Percentiles rank a stretch among this genome's conserved stretches.
These are phyloP conservation scores for Huiozyma sinensis DNA, from an alignment of 805 yeast species.

Conservation along the genomic window DNA sequence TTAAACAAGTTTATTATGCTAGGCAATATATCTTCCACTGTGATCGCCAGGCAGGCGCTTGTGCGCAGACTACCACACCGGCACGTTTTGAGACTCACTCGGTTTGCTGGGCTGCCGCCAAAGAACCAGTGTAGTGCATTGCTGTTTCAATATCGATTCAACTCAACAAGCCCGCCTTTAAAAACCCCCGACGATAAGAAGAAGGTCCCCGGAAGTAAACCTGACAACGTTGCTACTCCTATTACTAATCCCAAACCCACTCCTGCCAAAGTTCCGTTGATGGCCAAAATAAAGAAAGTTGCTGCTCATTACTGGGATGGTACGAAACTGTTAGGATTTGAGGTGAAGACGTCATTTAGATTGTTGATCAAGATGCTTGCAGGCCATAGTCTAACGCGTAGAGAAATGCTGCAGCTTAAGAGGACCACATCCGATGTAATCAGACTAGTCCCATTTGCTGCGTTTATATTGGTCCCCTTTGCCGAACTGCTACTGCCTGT, in stretches of 20 bases:
- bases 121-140: too few relatives aligned
- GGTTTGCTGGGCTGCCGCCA: too few relatives aligned
- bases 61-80: too few relatives aligned
- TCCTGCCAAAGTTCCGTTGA: conserved; percentile 25
- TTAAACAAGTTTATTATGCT: too few relatives aligned
- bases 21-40: too few relatives aligned
- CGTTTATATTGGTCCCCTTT: conserved; percentile 84
- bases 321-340: conserved; percentile 85
- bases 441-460: conserved; percentile 84
- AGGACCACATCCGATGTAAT: conserved; percentile 80
- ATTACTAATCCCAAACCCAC: too few relatives aligned
- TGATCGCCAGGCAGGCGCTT: too few relatives aligned
- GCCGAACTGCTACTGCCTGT: conserved; percentile 87
- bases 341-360: conserved; percentile 73
- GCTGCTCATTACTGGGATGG: conserved; percentile 93
- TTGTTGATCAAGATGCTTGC: conserved; percentile 71
- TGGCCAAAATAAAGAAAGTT: conserved; percentile 83
- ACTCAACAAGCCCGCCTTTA: not conserved
- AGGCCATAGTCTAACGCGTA: conserved; percentile 83
- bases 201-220: not conserved
- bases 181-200: not conserved
- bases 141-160: not conserved
- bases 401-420: conserved; percentile 80
- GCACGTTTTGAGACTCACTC: too few relatives aligned
- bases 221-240: too few relatives aligned